These are phyloP conservation scores for Leccinum disarticulatum DNA, from an alignment of 768 basidiomycete species.

Conservation along the genomic window DNA sequence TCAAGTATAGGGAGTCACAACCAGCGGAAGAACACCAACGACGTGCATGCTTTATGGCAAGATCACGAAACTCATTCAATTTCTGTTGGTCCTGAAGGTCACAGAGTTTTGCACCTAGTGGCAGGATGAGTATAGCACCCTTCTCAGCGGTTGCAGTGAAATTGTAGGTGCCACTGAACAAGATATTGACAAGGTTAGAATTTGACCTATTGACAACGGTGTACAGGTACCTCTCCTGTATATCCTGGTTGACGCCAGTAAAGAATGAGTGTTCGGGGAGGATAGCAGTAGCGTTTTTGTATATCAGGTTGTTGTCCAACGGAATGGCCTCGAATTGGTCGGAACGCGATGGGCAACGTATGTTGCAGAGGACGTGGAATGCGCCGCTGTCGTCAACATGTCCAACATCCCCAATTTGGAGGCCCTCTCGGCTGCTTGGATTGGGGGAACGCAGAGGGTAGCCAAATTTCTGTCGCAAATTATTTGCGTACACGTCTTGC, in stretches of 20 bases:
- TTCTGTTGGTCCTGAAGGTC: not conserved
- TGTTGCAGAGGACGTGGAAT: constrained; percentile 35
- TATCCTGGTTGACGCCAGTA: too few species aligned
- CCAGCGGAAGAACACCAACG: not conserved
- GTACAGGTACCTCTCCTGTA: too few species aligned
- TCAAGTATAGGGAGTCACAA: constrained; percentile 3
- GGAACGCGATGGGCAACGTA: constrained; percentile 2
- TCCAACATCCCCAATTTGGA: constrained; percentile 37
- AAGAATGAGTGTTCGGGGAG: too few species aligned
- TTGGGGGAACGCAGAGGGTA: constrained; percentile 33
- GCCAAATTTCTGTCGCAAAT: constrained; percentile 17
- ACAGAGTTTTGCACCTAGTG: not conserved
- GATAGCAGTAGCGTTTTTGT: too few species aligned
- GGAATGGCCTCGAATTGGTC: not conserved
- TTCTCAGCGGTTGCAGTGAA: not conserved
- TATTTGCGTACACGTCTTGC: constrained; percentile 11
- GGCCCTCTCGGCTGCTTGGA: constrained; percentile 26
- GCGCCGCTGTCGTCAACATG: constrained; percentile 27
- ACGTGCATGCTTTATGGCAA: not conserved
- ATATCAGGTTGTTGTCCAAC: not conserved
- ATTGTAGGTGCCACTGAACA: not conserved
- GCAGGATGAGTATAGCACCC: constrained; percentile 9
- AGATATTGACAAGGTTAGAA: not conserved
- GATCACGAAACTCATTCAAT: not conserved
- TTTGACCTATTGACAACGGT: too few species aligned